Percentiles rank a stretch among this genome's conserved stretches.
phyloP scores from a whole-genome alignment of 192 early-diverging fungal species.

The Coemansia sp. region DNA sequence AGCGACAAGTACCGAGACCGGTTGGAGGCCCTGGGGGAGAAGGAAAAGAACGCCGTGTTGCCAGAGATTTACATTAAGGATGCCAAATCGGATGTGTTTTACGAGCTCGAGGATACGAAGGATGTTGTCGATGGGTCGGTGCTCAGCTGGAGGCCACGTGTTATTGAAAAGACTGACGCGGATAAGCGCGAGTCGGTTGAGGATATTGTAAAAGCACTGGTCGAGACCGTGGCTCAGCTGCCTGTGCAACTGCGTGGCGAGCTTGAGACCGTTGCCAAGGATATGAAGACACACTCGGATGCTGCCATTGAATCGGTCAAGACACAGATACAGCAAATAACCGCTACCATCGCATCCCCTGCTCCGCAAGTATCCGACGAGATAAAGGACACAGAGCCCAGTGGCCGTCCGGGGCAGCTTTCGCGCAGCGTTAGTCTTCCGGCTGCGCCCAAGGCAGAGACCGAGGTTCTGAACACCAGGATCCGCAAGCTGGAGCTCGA shows the following conservation, averaged over 20 bases:
- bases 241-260: slow-evolving; percentile 55
- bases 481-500: slow-evolving; percentile 20
- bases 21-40: too few species aligned
- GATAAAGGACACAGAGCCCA: not conserved
- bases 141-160: slow-evolving; percentile 31
- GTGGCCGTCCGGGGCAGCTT: slow-evolving; percentile 6
- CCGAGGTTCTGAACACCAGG: slow-evolving; percentile 10
- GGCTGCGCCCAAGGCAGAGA: not conserved
- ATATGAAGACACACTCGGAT: slow-evolving; percentile 11
- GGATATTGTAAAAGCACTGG: slow-evolving; percentile 32
- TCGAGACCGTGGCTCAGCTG: slow-evolving; percentile 52
- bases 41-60: slow-evolving; percentile 41
- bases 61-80: slow-evolving; percentile 70
- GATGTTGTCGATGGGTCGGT: slow-evolving; percentile 62
- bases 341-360: too few species aligned
- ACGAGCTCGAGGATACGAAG: slow-evolving; percentile 63
- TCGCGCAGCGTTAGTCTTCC: slow-evolving; percentile 36
- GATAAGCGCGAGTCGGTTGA: slow-evolving; percentile 11
- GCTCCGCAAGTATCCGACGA: too few species aligned
- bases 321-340: not conserved
- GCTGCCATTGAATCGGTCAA: not conserved
- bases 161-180: not conserved
- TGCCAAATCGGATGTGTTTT: slow-evolving; percentile 51
- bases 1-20: slow-evolving; percentile 69
- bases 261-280: slow-evolving; percentile 8